Base-by-base conservation (phyloP, 139 green algal species). In the Medakamo hakoo region DNA sequence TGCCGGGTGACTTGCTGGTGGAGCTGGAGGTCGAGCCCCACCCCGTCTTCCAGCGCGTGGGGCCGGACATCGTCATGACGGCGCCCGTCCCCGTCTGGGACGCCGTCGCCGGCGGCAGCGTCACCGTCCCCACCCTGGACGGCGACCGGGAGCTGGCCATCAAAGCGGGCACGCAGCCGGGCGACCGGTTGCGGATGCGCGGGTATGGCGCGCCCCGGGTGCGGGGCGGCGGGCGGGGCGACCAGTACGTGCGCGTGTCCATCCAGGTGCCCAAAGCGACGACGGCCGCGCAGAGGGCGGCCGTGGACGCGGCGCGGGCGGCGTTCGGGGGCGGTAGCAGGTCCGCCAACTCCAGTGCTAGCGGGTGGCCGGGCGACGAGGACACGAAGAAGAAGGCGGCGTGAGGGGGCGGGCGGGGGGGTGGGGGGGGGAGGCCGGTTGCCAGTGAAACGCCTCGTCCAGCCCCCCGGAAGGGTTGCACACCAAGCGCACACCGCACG, bases 121-220 rank as follows among this genome's bases (percentile, higher is more conserved):
- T 86, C 16, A 77, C 70, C 31, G 78, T 88, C 30, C 75, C 76
- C 27, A 87, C 82, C 22, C 65, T 88, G 26, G 73, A 84, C 23
- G 82, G 82, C 28, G 49, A 52, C 2, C 62, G 68, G 3, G 68
- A 82, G 64, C 62, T 88, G 30, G 65, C 55, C 30, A 64, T 88
- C 9, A 70, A 72, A 60, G 57, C 71, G 18, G 68, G 74, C 18
- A 87, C 76, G 29, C 81, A 90, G 72, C 68, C 78, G 20, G 80
- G 75, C 22, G 80, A 87, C 69, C 74, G 68, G 30, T 65, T 88
- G 72, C 70, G 83, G 4, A 72, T 90, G 71, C 76, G 76, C 3
- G 80, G 75, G 14, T 76, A 81, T 57, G 83, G 83, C 55, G 67
- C 88, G 27, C 62, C 74, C 9, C 69, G 60, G 22, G 59, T 70